Base-by-base conservation (phyloP, 129 eudicot species). In the Daucus carota region DNA sequence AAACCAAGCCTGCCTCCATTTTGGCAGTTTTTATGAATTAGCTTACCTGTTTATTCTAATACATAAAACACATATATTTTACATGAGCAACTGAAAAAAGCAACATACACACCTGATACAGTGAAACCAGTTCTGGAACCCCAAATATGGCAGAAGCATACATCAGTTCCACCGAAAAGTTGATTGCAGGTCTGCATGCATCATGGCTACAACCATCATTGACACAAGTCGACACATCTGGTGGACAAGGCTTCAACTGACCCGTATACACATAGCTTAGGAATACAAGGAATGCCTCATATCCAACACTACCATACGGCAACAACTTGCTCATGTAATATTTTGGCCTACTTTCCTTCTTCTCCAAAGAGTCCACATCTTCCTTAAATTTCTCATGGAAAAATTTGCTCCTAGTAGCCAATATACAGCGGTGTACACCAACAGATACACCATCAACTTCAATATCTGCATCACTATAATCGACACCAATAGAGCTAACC, bases 151-250 rank as follows among this genome's bases (percentile, higher is more conserved):
- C 78, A 20, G 96, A 86, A 8, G 92, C 95, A 60, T 92, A 86
- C 87, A 88, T 86, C 88, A 92, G 75, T 81, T 92, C 97, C 57
- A 87, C 93, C 8, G 87, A 83, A 81, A 82, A 92, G 26, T 80
- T 70, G 54, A 92, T 85, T 31, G 96, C 92, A 4, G 96, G 96
- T 42, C 97, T 75, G 62, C 97, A 92, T 6, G 96, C 88, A 80
- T 85, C 87, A 71, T 92, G 97, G 3, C 78, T 73, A 75, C 97
- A 92, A 38, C 82, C 81, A 46, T 65, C 81, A 81, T 89, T 88
- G 26, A 89, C 91, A 77, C 97, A 92, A 31, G 86, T 85, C 0
- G 95, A 84, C 47, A 89, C 97, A 71, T 92, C 97, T 0, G 84
- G 72, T 0, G 92, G 96, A 36, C 89, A 83, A 32, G 90, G 80